Base-by-base conservation (phyloP, 2,329 filamentous ascomycete genomes). In the Aspergillus pseudoviridinutans region DNA sequence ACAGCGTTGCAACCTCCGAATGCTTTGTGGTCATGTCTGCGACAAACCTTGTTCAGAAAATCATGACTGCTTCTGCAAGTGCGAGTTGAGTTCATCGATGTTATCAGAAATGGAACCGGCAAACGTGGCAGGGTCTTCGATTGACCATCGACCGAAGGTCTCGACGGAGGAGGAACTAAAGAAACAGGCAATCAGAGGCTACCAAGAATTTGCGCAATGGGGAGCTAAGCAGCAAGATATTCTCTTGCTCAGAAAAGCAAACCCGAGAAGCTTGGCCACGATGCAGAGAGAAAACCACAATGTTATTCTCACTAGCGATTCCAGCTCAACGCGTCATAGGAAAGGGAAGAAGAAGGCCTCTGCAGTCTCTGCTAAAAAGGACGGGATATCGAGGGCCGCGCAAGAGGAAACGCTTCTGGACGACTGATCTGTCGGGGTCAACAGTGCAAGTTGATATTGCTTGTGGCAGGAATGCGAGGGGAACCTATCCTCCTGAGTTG, bases 1-100 rank as follows among this genome's bases (percentile, higher is more conserved):
- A 8, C 50, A 68, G 41, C 53, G 51, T 4, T 80, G 77, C 62
- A 59, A 57, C 8, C 66, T 65, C 17, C 50, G 24, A 7, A 70
- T 78, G 49, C 56, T 63, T 2, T 79, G 77, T 61, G 74, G 74
- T 1, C 77, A 79, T 58, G 57, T 49, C 6, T 79, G 77, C 61
- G 63, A 49, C 8, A 55, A 61, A 25, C 50, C 55, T 20, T 79
- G 78, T 60, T 64, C 66, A 28, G 53, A 56, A 10, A 32, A 38
- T 38, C 64, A 66, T 24, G 47, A 55, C 5, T 78, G 76, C 59
- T 51, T 54, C 12, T 78, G 76, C 60, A 35, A 55, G 20, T 72
- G 68, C 51, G 55, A 55, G 12, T 44, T 55, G 27, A 44, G 20
- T 20, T 12, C 24, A 32, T 54, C 52, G 3, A 14, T 52, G 12